A percentile compares a stretch with the other conserved stretches of the same genome.
Conservation (phyloP, 2,329 filamentous ascomycete genomes). For the Colletotrichum sp. region DNA sequence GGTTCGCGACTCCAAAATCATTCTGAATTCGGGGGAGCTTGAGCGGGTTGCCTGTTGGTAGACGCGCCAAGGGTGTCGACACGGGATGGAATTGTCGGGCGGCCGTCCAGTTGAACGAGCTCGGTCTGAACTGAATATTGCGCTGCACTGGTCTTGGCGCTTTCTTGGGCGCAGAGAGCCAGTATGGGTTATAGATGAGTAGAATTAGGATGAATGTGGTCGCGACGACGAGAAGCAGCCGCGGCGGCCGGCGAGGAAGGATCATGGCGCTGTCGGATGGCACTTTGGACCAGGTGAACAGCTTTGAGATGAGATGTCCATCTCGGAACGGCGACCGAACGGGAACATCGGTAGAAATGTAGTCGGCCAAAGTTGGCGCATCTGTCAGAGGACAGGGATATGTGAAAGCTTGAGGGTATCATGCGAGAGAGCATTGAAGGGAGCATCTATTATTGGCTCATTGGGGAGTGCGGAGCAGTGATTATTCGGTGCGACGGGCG, state of each 20-base stretch:
- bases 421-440: neutral
- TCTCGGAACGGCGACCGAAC: neutral
- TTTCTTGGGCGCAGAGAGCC: neutral
- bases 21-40: constrained; percentile 34
- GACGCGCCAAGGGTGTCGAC: constrained; percentile 30
- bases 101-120: constrained; percentile 36
- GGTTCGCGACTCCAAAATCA: constrained; percentile 45
- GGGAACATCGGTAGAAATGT: neutral
- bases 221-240: constrained; percentile 24
- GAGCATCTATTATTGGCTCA: neutral
- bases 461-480: neutral
- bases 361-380: neutral
- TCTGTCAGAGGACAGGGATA: neutral
- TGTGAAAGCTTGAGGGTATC: neutral
- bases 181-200: neutral
- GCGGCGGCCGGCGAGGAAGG: constrained; percentile 26
- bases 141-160: neutral
- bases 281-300: neutral
- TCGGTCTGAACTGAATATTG: constrained; percentile 26
- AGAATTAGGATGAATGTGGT: constrained; percentile 20
- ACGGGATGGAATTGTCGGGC: constrained; percentile 32
- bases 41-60: constrained; percentile 30
- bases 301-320: neutral
- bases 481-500: neutral
- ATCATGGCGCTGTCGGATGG: constrained; percentile 21